Evolutionary conservation across 208 protist genomes (phyloP).

Genomic region (Leptomonas pyrrhocoris): DNA sequence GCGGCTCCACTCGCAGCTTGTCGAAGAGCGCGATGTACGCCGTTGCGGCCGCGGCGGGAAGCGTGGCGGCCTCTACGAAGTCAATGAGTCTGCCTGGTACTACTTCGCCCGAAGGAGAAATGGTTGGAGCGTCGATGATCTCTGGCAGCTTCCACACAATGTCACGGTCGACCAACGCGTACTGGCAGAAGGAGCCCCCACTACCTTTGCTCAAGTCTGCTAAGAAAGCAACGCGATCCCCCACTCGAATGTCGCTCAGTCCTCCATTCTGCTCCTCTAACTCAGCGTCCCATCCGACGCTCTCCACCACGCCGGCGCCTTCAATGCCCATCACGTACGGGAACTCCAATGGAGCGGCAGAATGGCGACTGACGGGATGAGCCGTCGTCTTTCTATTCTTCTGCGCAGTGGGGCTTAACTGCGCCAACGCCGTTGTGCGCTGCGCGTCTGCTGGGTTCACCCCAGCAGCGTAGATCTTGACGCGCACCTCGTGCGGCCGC

Average conservation of each 20-base stretch:
- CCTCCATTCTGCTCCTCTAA: background rate
- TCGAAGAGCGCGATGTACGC: conserved; percentile 82
- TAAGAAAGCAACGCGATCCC: conserved; percentile 74
- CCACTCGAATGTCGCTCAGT: conserved; percentile 35
- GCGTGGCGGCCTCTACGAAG: conserved; percentile 71
- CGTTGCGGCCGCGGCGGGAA: conserved; percentile 64
- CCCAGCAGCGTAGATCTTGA: conserved; percentile 70
- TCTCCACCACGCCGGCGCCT: conserved; percentile 74
- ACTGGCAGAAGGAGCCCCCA: conserved; percentile 77
- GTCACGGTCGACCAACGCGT: conserved; percentile 57
- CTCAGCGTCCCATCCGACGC: conserved; percentile 49
- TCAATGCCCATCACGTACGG: conserved; percentile 71
- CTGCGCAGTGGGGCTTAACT: background rate
- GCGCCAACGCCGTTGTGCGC: conserved; percentile 30
- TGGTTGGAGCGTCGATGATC: background rate
- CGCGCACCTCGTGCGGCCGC: conserved; percentile 50
- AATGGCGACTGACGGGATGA: conserved; percentile 24
- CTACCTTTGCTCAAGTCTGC: conserved; percentile 39
- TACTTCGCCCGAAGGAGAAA: conserved; percentile 2
- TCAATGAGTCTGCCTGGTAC: conserved; percentile 42
- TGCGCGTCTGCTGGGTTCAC: conserved; percentile 67
- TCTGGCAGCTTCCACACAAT: conserved; percentile 56
- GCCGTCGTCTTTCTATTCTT: conserved; percentile 1
- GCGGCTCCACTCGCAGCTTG: conserved; percentile 63
- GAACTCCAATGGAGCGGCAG: conserved; percentile 38